Evolutionary conservation across 192 early-diverging fungal species (phyloP), one percentile per base, ranked within the genome.

Genomic region (Spizellomyces punctatus): DNA sequence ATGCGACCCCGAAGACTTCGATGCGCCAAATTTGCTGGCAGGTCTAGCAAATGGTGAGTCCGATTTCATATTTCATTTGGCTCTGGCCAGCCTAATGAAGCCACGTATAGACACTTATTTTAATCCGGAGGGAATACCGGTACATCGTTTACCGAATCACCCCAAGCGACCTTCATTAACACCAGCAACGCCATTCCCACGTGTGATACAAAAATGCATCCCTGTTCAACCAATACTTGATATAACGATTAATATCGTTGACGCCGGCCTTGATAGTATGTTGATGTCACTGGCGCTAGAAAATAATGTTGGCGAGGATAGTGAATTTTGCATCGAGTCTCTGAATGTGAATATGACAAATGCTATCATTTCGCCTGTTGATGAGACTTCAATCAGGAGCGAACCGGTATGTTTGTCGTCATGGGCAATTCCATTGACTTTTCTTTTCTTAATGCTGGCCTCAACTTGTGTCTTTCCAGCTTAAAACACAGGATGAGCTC

Each of bases 1-100:
- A 22, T 74, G 72, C 22, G 72, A 74, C 45, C 66, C 72, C 14
- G 72, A 74, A 6, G 67, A 74, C 21, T 74, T 69, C 52, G 72
- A 74, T 71, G 19, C 66, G 9, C 66, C 67, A 46, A 74, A 74
- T 69, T 52, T 74, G 10, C 48, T 74, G 16, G 65, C 64, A 27
- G 64, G 65, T 22, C 60, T 74, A 58, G 59, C 44, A 12, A 49
- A 74, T 69, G 72, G 72, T 74, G 59, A 19, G 47, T 36, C 27
- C 27, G 27, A 36, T 36, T 36, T 36, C 27, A 36, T 36, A 36
- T 36, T 36, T 36, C 27, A 36, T 36, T 36, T 36, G 27, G 16
- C 0, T 54, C 52, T 16, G 14, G 16, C 52, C 52, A 54, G 16
- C 14, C 17, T 54, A 21, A 36, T 36, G 1, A 36, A 36, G 27